These are phyloP conservation scores for Tilletia caries DNA, from an alignment of 1,284 basidiomycete species.

Conservation along the genomic window DNA sequence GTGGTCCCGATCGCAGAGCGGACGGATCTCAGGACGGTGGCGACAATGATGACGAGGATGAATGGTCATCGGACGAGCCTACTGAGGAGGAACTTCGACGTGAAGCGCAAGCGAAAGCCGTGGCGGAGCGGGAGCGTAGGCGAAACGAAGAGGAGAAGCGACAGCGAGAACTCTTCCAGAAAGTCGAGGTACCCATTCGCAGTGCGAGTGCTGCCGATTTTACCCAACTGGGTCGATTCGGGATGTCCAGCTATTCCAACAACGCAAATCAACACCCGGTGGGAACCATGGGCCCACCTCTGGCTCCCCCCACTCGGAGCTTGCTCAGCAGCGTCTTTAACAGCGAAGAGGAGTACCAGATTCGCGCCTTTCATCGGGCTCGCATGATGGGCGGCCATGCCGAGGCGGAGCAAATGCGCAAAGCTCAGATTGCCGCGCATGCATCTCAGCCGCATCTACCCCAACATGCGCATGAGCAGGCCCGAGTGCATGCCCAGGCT, in stretches of 20 bases:
- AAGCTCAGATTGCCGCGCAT: constrained; percentile 9
- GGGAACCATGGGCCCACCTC: background rate
- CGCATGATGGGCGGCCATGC: constrained; percentile 12
- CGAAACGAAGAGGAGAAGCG: constrained; percentile 64
- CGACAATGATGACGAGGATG: constrained; percentile 6
- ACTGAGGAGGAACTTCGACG: constrained; percentile 18
- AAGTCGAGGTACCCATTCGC: constrained; percentile 61
- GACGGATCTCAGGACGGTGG: background rate
- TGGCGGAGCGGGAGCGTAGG: constrained; percentile 49
- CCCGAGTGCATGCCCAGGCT: background rate
- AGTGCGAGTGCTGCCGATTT: constrained; percentile 49
- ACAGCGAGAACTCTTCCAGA: constrained; percentile 72
- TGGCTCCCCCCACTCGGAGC: constrained; percentile 35
- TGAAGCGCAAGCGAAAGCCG: constrained; percentile 40
- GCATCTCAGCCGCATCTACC: constrained; percentile 11
- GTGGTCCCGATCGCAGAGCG: background rate
- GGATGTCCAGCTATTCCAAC: constrained; percentile 18
- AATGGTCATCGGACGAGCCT: constrained; percentile 7
- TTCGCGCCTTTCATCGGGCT: background rate
- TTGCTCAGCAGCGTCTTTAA: constrained; percentile 50
- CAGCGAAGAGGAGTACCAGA: constrained; percentile 43
- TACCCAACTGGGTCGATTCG: constrained; percentile 20
- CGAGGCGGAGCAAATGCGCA: constrained; percentile 4
- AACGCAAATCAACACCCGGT: background rate
- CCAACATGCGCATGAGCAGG: constrained; percentile 19